phyloP scores from a whole-genome alignment of 257 asterid species.

The Anisodus acutangulus region DNA sequence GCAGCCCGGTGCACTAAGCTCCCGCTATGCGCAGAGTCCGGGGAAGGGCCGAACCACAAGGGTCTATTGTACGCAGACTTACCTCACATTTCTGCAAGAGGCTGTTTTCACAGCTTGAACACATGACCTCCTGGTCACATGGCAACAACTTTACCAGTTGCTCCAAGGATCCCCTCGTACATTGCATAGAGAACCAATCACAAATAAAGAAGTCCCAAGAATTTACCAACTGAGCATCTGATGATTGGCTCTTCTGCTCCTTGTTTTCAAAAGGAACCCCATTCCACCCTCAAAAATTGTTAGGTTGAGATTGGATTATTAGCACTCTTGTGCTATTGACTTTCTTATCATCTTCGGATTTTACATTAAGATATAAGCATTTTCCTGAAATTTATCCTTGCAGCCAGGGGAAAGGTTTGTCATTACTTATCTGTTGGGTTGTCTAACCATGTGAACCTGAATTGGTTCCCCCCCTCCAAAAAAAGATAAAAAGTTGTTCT shows the following conservation, averaged over 20 bases:
- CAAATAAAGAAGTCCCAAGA: neutral
- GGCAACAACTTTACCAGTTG: too few relatives aligned
- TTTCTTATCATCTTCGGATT: neutral
- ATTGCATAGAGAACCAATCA: neutral
- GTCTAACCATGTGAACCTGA: neutral
- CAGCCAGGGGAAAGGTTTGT: neutral
- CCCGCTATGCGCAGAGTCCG: too few relatives aligned
- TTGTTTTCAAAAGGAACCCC: neutral
- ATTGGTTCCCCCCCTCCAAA: neutral
- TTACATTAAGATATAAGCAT: neutral
- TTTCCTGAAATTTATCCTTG: neutral
- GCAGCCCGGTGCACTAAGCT: too few relatives aligned
- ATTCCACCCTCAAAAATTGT: neutral
- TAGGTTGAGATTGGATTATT: neutral
- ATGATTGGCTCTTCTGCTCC: neutral
- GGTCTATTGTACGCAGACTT: too few relatives aligned
- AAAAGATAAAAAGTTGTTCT: too few relatives aligned
- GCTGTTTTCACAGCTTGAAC: too few relatives aligned
- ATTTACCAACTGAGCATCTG: neutral
- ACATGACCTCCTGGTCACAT: too few relatives aligned
- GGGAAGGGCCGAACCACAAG: too few relatives aligned
- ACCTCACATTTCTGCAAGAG: too few relatives aligned
- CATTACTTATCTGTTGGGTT: neutral
- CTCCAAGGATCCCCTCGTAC: neutral
- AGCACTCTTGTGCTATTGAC: neutral